These are phyloP conservation scores for Madurella mycetomatis DNA, from an alignment of 2,329 filamentous ascomycete species.

Conservation along the genomic window DNA sequence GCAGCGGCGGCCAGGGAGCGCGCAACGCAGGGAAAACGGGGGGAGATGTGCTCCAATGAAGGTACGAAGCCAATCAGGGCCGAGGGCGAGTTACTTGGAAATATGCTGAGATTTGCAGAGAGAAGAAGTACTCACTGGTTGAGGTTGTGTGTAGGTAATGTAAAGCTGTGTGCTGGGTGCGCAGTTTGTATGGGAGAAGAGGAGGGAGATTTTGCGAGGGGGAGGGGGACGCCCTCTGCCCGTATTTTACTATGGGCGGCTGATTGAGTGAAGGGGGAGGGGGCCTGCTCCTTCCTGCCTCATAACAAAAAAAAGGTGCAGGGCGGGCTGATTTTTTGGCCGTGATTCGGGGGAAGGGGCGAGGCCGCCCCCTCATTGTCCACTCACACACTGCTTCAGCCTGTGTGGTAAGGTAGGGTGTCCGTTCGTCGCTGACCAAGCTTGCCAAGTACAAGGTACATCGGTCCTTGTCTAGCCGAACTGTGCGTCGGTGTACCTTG, in stretches of 20 bases:
- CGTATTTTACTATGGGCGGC: conserved; percentile 63
- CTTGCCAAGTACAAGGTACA: conserved; percentile 16
- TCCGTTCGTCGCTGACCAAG: conserved; percentile 1
- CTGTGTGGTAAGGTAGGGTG: background rate
- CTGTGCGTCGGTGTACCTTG: conserved; percentile 16
- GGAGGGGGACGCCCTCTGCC: conserved; percentile 52
- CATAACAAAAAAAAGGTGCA: conserved; percentile 28
- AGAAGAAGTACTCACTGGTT: conserved; percentile 49
- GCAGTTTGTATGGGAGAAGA: conserved; percentile 57
- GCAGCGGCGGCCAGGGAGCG: conserved; percentile 6
- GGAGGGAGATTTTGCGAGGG: conserved; percentile 49
- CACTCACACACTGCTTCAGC: conserved; percentile 9
- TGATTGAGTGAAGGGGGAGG: conserved; percentile 50
- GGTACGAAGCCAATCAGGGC: conserved; percentile 8
- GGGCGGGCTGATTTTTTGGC: conserved; percentile 28
- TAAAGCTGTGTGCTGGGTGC: conserved; percentile 37
- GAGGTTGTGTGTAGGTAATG: conserved; percentile 36
- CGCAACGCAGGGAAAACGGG: conserved; percentile 2
- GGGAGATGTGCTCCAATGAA: conserved; percentile 2
- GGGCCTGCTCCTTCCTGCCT: conserved; percentile 27
- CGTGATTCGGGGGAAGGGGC: conserved; percentile 25
- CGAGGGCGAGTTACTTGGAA: conserved; percentile 36
- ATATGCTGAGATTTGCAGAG: conserved; percentile 36
- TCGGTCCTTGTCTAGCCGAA: conserved; percentile 12
- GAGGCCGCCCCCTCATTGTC: conserved; percentile 11